Base-by-base conservation (phyloP, 2,329 filamentous ascomycete species). In the Rasamsonia emersonii region DNA sequence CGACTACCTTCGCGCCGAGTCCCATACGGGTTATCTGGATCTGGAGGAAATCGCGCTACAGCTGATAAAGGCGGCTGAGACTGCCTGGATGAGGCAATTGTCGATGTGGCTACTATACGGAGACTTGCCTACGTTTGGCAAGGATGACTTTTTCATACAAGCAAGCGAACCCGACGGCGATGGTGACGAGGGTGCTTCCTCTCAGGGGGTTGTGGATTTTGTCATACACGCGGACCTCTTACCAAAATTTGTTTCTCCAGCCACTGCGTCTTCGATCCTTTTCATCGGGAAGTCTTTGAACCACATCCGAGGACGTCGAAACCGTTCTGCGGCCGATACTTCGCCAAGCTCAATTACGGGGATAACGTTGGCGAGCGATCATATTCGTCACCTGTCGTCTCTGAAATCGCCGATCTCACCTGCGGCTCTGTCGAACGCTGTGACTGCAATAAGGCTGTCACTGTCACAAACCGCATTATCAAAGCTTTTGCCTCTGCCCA, bases 21-120 rank as follows among this genome's bases (percentile, higher is more conserved):
- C 86, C 33, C 82, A 86, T 54, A 96, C 89, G 5, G 91, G 91
- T 9, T 96, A 93, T 56, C 68, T 75, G 5, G 86, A 95, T 49
- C 77, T 98, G 34, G 85, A 89, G 51, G 74, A 77, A 36, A 79
- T 83, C 23, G 81, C 86, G 0, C 62, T 77, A 41, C 75, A 79
- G 37, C 64, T 96, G 20, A 72, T 85, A n/a, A 73, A 67, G 9
- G 67, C 85, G 14, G 88, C 86, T 0, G 89, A 98, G 61, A 82
- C 75, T 18, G 82, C 88, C 6, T 98, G 91, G 91, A 65, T 96
- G 50, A 83, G 86, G 55, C 86, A 94, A 51, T 70, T 93, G 8
- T 83, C 86, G 3, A 82, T 83, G 16, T 98, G 89, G 89, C 71
- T 96, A 6, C 61, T 96, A 9, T 93, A 94, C 54, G 91, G 91